These are phyloP conservation scores for Mycena floridula DNA, from an alignment of 768 basidiomycete genomes.

Conservation along the genomic window DNA sequence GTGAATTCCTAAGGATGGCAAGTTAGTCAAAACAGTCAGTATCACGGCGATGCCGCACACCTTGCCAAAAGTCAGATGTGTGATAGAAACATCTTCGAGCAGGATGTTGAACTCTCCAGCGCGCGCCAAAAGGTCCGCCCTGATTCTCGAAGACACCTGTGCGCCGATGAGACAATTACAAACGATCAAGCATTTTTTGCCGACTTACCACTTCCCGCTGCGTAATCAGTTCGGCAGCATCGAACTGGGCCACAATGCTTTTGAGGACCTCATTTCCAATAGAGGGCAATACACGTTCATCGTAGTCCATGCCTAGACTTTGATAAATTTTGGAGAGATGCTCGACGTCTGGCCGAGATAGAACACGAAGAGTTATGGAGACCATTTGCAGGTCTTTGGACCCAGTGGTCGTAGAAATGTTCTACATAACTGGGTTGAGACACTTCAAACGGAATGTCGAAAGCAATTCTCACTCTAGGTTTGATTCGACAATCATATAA, in stretches of 20 bases:
- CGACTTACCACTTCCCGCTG: constrained; percentile 92
- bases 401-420: constrained; percentile 97
- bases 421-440: constrained; percentile 39
- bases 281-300: constrained; percentile 94
- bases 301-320: constrained; percentile 91
- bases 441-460: background rate
- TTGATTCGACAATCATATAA: constrained; percentile 97
- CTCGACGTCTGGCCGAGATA: constrained; percentile 85
- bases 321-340: constrained; percentile 94
- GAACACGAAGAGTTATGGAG: constrained; percentile 90
- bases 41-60: no score
- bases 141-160: constrained; percentile 86
- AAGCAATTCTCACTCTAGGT: constrained; percentile 59
- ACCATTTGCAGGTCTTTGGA: constrained; percentile 99
- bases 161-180: no score
- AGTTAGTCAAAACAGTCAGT: no score
- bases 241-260: constrained; percentile 97
- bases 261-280: constrained; percentile 98
- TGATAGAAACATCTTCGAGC: constrained; percentile 96
- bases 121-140: constrained; percentile 86
- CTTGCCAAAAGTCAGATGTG: constrained; percentile 84
- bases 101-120: constrained; percentile 95
- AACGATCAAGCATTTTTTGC: background rate
- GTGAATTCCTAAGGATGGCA: constrained; percentile 78
- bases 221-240: constrained; percentile 94